A percentile compares a stretch with the other conserved stretches of the same genome.
These are phyloP conservation scores for Onygenales sp. DNA, from an alignment of 2,329 filamentous ascomycete genomes.

Conservation along the genomic window DNA sequence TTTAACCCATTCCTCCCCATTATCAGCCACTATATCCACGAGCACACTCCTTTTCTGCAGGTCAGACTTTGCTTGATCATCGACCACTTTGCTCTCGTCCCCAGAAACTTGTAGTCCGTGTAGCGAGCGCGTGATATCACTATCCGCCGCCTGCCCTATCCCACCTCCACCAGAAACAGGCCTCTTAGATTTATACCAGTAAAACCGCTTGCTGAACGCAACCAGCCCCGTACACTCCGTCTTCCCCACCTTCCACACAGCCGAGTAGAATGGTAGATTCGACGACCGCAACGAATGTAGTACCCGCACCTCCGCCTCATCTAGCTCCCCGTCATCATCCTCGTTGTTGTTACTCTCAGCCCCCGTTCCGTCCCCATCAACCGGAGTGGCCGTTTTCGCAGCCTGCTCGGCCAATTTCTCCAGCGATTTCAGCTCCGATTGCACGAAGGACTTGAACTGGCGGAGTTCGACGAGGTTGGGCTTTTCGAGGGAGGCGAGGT, in stretches of 20 bases:
- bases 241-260: conserved; percentile 55
- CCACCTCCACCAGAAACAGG: neutral
- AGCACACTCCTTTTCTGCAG: conserved; percentile 41
- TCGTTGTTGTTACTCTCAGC: conserved; percentile 8
- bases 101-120: conserved; percentile 1
- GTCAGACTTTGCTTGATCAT: conserved; percentile 16
- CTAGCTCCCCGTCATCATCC: conserved; percentile 7
- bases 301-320: conserved; percentile 23
- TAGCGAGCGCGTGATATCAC: conserved; percentile 1
- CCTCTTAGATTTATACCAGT: conserved; percentile 28
- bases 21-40: conserved; percentile 56
- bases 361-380: conserved; percentile 1
- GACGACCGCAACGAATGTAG: conserved; percentile 54
- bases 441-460: conserved; percentile 38
- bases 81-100: conserved; percentile 6
- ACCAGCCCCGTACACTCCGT: conserved; percentile 43
- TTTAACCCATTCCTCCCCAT: conserved; percentile 59
- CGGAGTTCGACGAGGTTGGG: conserved; percentile 42
- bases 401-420: conserved; percentile 31
- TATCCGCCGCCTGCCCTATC: neutral
- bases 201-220: conserved; percentile 49
- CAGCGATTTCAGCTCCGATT: conserved; percentile 40
- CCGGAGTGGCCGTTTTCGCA: conserved; percentile 10
- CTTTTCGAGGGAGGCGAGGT: conserved; percentile 31
- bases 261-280: conserved; percentile 56